These are phyloP conservation scores for Leucaena leucocephala DNA, from an alignment of 306 rosid genomes.

Conservation along the genomic window DNA sequence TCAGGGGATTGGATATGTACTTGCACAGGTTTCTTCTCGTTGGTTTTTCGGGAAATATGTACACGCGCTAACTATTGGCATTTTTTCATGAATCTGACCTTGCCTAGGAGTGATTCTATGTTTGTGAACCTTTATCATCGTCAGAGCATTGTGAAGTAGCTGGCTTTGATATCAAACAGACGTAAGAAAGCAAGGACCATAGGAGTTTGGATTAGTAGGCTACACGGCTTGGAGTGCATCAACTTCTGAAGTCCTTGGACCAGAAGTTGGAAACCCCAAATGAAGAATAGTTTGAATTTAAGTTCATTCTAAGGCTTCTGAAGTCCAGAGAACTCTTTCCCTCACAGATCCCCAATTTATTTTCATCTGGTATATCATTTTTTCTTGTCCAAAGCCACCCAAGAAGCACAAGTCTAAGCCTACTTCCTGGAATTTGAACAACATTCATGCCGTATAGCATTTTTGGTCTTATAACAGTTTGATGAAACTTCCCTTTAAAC, in stretches of 20 bases:
- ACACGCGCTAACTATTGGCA: neutral
- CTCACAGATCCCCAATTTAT: neutral
- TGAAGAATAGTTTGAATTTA: neutral
- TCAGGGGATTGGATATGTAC: neutral
- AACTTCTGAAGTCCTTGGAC: neutral
- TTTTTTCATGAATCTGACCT: neutral
- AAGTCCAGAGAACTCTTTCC: neutral
- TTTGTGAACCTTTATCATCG: neutral
- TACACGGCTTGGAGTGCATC: neutral
- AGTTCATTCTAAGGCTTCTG: neutral
- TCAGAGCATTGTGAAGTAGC: neutral
- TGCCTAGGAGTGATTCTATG: neutral
- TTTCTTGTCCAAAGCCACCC: neutral
- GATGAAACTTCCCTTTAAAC: neutral
- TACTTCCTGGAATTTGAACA: neutral
- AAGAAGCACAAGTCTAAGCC: neutral
- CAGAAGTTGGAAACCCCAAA: neutral
- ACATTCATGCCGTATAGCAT: neutral
- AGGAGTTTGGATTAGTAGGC: neutral
- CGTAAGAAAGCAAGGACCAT: neutral
- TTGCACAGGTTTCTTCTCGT: neutral
- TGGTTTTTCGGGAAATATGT: neutral
- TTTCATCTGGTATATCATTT: neutral
- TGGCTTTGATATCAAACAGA: neutral
- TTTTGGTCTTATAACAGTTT: no score